Conservation (phyloP, 2,329 filamentous ascomycete genomes). For the Meredithiella fracta region DNA sequence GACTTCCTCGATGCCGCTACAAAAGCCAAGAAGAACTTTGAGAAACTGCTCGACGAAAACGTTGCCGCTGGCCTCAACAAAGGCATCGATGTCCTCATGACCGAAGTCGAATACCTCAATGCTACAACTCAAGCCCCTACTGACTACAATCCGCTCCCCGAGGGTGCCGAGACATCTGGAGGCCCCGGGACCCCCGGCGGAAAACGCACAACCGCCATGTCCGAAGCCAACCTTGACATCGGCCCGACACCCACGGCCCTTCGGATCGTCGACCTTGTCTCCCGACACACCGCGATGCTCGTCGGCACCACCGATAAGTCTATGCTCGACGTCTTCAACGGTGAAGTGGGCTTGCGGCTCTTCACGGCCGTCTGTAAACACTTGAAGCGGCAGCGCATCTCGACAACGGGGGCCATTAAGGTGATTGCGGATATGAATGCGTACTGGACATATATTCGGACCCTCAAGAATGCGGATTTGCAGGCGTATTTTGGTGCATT, state of each 20-base stretch:
- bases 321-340: slow-evolving; percentile 96
- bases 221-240: slow-evolving; percentile 25
- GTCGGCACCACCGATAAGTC: slow-evolving; percentile 92
- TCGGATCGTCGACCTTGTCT: slow-evolving; percentile 70
- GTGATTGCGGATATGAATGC: slow-evolving; percentile 94
- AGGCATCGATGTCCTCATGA: slow-evolving; percentile 95
- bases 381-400: slow-evolving; percentile 86
- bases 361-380: slow-evolving; percentile 93
- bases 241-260: slow-evolving; percentile 66
- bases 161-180: slow-evolving; percentile 5
- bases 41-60: slow-evolving; percentile 95
- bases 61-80: slow-evolving; percentile 93
- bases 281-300: slow-evolving; percentile 81
- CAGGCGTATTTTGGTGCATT: slow-evolving; percentile 83
- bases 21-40: slow-evolving; percentile 94
- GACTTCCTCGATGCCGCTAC: slow-evolving; percentile 87
- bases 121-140: slow-evolving; percentile 71
- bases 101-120: slow-evolving; percentile 90
- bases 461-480: slow-evolving; percentile 67
- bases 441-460: slow-evolving; percentile 71
- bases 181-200: background rate
- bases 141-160: slow-evolving; percentile 65
- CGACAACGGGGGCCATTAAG: slow-evolving; percentile 73
- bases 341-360: slow-evolving; percentile 83
- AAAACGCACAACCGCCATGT: slow-evolving; percentile 16